These are phyloP conservation scores for Venturia carpophila DNA, from an alignment of 2,329 filamentous ascomycete genomes.

Conservation along the genomic window DNA sequence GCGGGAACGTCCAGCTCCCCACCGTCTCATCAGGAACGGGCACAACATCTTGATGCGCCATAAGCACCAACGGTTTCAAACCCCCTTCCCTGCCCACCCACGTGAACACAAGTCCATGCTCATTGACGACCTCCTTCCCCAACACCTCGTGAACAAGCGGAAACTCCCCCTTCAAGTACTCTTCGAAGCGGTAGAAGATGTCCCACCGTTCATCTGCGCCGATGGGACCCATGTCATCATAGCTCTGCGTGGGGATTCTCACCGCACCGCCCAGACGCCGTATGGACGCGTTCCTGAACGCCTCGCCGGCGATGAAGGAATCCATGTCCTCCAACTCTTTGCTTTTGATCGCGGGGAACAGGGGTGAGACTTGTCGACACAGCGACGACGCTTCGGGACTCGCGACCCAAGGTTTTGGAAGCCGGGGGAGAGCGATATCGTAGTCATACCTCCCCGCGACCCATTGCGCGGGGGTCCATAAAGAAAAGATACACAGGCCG, in stretches of 20 bases:
- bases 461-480: background rate
- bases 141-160: conserved; percentile 38
- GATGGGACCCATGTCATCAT: conserved; percentile 47
- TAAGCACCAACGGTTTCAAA: conserved; percentile 50
- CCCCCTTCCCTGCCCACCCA: conserved; percentile 45
- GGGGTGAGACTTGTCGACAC: conserved; percentile 11
- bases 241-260: conserved; percentile 48
- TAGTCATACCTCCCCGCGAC: background rate
- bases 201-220: conserved; percentile 53
- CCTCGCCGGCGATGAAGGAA: background rate
- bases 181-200: conserved; percentile 48
- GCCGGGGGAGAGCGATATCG: background rate
- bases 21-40: conserved; percentile 46
- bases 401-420: background rate
- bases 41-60: conserved; percentile 59
- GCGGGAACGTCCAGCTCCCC: conserved; percentile 50
- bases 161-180: conserved; percentile 44
- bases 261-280: conserved; percentile 40
- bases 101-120: conserved; percentile 51
- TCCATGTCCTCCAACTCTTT: conserved; percentile 11
- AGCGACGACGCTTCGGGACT: background rate
- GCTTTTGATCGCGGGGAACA: conserved; percentile 5
- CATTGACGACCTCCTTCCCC: conserved; percentile 49
- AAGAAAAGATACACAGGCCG: background rate
- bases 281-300: conserved; percentile 20